Evolutionary conservation across 192 early-diverging fungal species (phyloP), one percentile per base, ranked within the genome.

Genomic region (Umbelopsis sp.): DNA sequence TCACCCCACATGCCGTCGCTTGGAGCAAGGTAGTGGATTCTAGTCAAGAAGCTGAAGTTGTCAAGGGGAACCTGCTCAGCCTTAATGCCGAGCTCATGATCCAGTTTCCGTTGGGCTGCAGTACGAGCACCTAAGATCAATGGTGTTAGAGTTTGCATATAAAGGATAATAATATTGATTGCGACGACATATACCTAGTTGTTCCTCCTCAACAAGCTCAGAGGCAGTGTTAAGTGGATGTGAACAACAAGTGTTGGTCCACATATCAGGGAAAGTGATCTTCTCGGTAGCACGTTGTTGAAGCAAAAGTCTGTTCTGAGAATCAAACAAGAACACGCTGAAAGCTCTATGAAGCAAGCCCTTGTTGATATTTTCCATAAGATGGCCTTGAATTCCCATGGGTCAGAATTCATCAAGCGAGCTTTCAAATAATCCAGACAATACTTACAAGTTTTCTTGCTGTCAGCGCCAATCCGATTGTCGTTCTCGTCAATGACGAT

Each of bases 171-270:
- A 74, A 10, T 27, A 41, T 1, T 9, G 2, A 9, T 41, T 12
- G 37, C 12, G n/a, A 6, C 15, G 37, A 20, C 44, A 41, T 49
- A 49, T 69, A 90, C 87, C 88, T 13, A 89, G 76, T 78, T 95
- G 94, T 18, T 88, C 86, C 48, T 81, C 73, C 75, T 95, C 94
- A 27, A 88, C 89, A 55, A 97, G 81, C 79, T 97, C 97, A 11
- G 84, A 80, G 10, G 86, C 71, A 18, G 78, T 86, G 73, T 92
- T 91, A 69, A 99, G 87, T 16, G 97, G 97, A 76, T 99, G 97
- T 27, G 94, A 96, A 82, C 97, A 99, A 82, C 97, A 99, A 6
- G 97, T 98, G 84, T 99, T 99, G 68, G 97, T 99, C 81, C 85
- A 99, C 83, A 89, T 91, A 49, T 91, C 90, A 11, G 97, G 97